Percentiles rank a stretch among this genome's conserved stretches.
Evolutionary conservation across 148 eudicot genomes (phyloP).

Genomic region (Rhododendron ovatum): DNA sequence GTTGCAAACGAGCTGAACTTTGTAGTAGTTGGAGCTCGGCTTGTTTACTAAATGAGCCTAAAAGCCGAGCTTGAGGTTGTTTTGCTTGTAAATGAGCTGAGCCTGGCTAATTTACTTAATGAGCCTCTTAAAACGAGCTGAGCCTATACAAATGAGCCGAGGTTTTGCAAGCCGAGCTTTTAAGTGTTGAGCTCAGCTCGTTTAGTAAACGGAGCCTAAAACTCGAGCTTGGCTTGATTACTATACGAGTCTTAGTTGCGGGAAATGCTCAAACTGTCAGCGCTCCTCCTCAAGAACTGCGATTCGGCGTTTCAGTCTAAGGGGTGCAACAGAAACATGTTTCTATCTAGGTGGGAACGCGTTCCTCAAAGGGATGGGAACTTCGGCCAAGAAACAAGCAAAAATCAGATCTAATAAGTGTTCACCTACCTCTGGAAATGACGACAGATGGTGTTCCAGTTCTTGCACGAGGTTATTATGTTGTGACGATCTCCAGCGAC

Average conservation of each 20-base stretch:
- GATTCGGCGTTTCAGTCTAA: not conserved
- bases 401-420: not conserved
- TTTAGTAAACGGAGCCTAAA: not conserved
- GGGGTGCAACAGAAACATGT: not conserved
- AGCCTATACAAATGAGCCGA: not conserved
- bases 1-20: not conserved
- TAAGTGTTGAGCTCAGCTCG: not conserved
- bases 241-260: not conserved
- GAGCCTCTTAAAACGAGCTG: too few relatives aligned
- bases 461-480: not conserved
- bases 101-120: too few relatives aligned
- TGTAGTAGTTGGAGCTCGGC: too few relatives aligned
- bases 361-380: not conserved
- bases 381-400: not conserved
- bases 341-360: not conserved
- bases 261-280: not conserved
- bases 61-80: not conserved
- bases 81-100: too few relatives aligned
- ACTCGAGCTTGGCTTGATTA: not conserved
- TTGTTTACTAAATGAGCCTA: not conserved
- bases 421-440: not conserved
- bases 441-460: not conserved
- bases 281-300: not conserved
- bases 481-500: not conserved
- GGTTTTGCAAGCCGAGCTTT: not conserved